Base-by-base conservation (phyloP, 768 basidiomycete species). In the Nidula microcarpa region DNA sequence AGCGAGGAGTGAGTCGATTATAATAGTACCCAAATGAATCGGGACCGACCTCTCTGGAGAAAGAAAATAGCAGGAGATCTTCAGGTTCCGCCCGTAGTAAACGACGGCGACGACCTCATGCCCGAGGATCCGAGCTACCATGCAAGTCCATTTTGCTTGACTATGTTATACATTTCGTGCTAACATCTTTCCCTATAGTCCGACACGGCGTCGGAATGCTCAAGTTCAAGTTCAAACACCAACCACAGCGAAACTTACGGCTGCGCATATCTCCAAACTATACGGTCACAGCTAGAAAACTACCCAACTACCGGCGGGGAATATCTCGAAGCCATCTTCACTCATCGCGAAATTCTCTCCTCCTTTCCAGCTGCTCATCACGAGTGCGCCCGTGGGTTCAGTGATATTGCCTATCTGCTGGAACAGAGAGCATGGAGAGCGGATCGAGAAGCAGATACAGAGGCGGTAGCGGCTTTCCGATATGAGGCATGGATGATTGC, bases 301-400 rank as follows among this genome's bases (percentile, higher is more conserved):
- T 79, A 71, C 55, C 66, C 65, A 51, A 89, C 85, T 52, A 86
- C 85, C 46, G 77, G 79, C 70, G 88, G 87, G 60, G 87, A 80
- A 54, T 91, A 89, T 62, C 79, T 91, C 68, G 89, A 91, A 62
- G 76, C 79, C 49, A 84, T 91, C 60, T 87, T 89, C 68, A 82
- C 83, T 0, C 89, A 91, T 70, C 87, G 89, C 63, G 82, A 86
- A 64, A 80, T 86, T 36, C 74, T 85, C 55, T 72, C 68, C 56
- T 79, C 84, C 8, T 84, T 74, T 62, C 88, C 89, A 16, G 70
- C 74, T 51, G 84, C 73, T 9, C 89, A 91, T 71, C 67, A 56
- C 53, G 78, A 80, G 33, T 91, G 89, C 71, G 81, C 85, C 48
- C 71, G 75, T 49, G 84, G 72, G 13, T 82, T 87, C 66, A 81